phyloP scores from a whole-genome alignment of 768 basidiomycete species.

The Pleurotus citrinopileatus region DNA sequence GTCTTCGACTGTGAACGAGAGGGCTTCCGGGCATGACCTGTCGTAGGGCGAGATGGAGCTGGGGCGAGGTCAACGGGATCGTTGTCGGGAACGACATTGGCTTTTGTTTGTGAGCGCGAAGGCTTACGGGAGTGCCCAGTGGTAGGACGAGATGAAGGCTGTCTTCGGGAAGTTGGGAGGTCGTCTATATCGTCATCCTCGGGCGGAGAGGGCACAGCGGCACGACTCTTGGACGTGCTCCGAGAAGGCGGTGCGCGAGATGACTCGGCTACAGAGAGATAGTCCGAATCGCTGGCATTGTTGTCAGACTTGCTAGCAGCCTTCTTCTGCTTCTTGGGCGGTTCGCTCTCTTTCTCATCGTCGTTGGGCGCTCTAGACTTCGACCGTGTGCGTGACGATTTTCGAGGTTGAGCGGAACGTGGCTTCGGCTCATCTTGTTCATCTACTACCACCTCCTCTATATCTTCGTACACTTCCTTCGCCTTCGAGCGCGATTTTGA shows the following conservation, averaged over 20 bases:
- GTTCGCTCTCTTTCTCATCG: background rate
- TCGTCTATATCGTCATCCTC: constrained; percentile 15
- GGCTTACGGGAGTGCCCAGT: constrained; percentile 1
- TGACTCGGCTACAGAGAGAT: constrained; percentile 10
- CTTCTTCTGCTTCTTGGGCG: constrained; percentile 4
- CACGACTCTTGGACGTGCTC: background rate
- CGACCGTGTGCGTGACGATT: constrained; percentile 16
- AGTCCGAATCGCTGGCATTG: constrained; percentile 9
- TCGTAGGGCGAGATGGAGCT: background rate
- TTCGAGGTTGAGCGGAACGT: constrained; percentile 12
- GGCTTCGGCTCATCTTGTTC: background rate
- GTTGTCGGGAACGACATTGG: background rate
- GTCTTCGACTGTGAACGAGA: constrained; percentile 3
- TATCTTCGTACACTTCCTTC: constrained; percentile 21
- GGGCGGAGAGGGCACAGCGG: background rate
- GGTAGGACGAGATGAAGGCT: background rate
- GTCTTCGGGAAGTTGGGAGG: background rate
- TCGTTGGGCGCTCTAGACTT: constrained; percentile 14
- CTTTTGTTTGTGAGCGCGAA: background rate
- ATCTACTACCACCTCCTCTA: constrained; percentile 12
- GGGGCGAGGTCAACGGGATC: background rate
- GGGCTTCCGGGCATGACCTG: constrained; percentile 1
- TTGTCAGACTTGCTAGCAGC: background rate
- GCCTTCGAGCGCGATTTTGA: constrained; percentile 6
- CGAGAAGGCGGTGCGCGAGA: constrained; percentile 12